Evolutionary conservation across 2,329 filamentous ascomycete genomes (phyloP).

Genomic region (Penicillium sp.): DNA sequence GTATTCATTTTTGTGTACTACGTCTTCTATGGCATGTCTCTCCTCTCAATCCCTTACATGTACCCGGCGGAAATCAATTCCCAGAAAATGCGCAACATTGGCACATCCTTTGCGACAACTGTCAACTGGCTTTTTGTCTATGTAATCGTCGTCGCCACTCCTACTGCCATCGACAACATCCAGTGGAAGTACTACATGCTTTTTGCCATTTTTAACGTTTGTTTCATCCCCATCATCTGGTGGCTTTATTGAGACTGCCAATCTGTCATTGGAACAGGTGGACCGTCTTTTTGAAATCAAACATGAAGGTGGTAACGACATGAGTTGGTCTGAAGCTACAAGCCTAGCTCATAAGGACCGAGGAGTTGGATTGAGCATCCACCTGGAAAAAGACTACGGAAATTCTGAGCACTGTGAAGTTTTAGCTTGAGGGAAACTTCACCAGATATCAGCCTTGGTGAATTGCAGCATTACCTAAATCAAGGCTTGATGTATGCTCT

Average conservation of each 20-base stretch:
- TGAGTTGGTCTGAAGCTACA: not conserved
- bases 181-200: constrained; percentile 57
- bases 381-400: no score
- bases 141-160: constrained; percentile 21
- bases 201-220: constrained; percentile 38
- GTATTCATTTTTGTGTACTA: constrained; percentile 38
- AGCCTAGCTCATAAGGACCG: not conserved
- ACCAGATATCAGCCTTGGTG: no score
- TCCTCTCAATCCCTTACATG: constrained; percentile 20
- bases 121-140: constrained; percentile 15
- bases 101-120: constrained; percentile 10
- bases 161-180: constrained; percentile 39
- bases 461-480: no score
- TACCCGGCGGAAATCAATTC: constrained; percentile 24
- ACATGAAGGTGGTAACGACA: not conserved
- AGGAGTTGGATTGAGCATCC: no score
- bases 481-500: no score
- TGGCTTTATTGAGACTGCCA: constrained; percentile 32
- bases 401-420: not conserved
- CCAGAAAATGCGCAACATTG: constrained; percentile 15
- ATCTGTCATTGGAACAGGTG: constrained; percentile 41
- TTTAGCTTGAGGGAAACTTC: no score
- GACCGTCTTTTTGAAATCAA: constrained; percentile 37
- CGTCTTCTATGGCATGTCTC: constrained; percentile 12
- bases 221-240: constrained; percentile 28